phyloP scores from a whole-genome alignment of 2,329 filamentous ascomycete genomes.

The Chaetomium strumarium region DNA sequence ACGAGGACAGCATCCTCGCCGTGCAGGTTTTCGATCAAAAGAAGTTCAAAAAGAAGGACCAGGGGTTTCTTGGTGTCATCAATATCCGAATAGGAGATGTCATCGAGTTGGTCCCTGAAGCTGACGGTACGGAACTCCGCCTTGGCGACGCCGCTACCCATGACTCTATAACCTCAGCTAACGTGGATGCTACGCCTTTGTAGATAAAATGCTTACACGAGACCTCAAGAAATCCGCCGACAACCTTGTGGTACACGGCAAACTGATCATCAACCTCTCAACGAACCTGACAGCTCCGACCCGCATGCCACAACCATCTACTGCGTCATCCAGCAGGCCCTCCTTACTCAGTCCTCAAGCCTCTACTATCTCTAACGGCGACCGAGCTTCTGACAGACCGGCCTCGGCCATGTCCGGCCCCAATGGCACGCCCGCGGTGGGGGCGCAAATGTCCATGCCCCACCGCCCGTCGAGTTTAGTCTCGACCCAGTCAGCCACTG shows the following conservation, averaged over 20 bases:
- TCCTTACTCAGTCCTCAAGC: constrained; percentile 39
- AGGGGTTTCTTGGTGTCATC: constrained; percentile 95
- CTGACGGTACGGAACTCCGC: constrained; percentile 63
- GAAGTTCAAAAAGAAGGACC: constrained; percentile 99
- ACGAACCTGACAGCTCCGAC: constrained; percentile 76
- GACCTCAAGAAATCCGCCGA: constrained; percentile 98
- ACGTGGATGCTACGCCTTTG: constrained; percentile 30
- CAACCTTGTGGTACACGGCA: constrained; percentile 95
- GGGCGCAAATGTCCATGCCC: constrained; percentile 37
- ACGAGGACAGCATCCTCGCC: constrained; percentile 91
- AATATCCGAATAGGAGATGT: constrained; percentile 94
- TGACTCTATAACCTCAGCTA: constrained; percentile 12
- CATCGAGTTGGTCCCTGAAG: constrained; percentile 81
- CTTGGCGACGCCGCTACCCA: neutral
- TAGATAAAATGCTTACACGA: constrained; percentile 97
- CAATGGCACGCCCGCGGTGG: constrained; percentile 39
- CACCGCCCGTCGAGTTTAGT: constrained; percentile 45
- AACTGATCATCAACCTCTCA: constrained; percentile 92
- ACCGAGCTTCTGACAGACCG: constrained; percentile 43
- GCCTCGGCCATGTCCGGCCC: constrained; percentile 47
- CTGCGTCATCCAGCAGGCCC: constrained; percentile 41
- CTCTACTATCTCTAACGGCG: constrained; percentile 41
- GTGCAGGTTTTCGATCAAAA: constrained; percentile 99
- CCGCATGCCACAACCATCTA: constrained; percentile 37
- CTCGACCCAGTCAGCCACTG: constrained; percentile 30